Conservation (phyloP, 345 rosid genomes). For the Salix suchowensis region DNA sequence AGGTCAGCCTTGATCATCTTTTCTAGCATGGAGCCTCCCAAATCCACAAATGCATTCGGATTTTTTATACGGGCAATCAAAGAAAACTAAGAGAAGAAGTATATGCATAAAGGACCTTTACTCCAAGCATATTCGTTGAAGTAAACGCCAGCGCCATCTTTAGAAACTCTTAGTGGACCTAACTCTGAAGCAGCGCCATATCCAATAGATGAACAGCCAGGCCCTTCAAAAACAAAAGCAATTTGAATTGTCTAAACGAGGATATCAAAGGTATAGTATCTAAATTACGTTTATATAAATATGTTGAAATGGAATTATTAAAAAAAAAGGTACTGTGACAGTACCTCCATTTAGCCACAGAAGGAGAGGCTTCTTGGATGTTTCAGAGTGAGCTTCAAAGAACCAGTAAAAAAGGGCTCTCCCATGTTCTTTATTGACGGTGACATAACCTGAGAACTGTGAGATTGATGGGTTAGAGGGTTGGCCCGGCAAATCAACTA, state of each 20-base stretch:
- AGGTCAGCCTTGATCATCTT: background rate
- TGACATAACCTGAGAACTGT: slow-evolving; percentile 66
- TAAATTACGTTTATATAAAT: too few species aligned
- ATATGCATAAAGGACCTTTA: slow-evolving; percentile 32
- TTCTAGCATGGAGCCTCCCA: background rate
- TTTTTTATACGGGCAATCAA: background rate
- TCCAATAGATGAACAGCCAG: slow-evolving; percentile 66
- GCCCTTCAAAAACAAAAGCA: slow-evolving; percentile 32
- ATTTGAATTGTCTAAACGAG: background rate
- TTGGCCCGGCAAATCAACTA: slow-evolving; percentile 50
- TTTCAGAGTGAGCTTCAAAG: slow-evolving; percentile 53
- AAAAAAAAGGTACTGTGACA: background rate
- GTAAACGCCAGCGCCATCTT: slow-evolving; percentile 39
- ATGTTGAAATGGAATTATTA: background rate
- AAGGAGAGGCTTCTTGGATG: slow-evolving; percentile 51
- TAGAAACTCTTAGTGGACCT: slow-evolving; percentile 50
- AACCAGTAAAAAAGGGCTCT: slow-evolving; percentile 74
- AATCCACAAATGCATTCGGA: too few species aligned
- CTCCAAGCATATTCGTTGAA: slow-evolving; percentile 54
- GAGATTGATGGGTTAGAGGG: slow-evolving; percentile 38
- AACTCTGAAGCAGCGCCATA: slow-evolving; percentile 62
- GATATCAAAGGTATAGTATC: too few species aligned
- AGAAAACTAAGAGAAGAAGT: background rate
- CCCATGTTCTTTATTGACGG: slow-evolving; percentile 44
- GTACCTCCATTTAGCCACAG: slow-evolving; percentile 74